Evolutionary conservation across 139 green algal species (phyloP), one percentile per base, ranked within the genome.

Genomic region (Micractinium sp.): DNA sequence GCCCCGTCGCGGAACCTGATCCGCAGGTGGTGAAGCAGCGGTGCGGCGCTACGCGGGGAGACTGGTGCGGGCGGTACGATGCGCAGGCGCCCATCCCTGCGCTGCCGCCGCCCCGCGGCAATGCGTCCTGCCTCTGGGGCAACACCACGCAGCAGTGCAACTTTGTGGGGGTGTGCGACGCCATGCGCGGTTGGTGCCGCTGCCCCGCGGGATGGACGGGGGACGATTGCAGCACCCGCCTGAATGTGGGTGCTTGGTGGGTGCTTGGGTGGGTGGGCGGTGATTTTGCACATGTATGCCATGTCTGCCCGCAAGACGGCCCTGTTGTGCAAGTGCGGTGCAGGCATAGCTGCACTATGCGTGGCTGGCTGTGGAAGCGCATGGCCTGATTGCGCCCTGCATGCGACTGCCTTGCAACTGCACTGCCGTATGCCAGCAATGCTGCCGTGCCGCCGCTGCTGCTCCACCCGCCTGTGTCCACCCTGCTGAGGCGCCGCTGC

Each of bases 161-260:
- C 41, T 61, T 82, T 81, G 83, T 83, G 87, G 80, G 80, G 25
- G 83, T 81, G 29, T 75, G 82, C 38, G 88, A 67, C 35, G 53
- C 25, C 5, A 31, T 38, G 33, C 39, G 63, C 33, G 56, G 89
- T 13, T 85, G 61, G 23, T 73, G 38, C 25, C 67, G 35, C 18
- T 82, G 69, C 69, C 79, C 77, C 71, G 39, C 85, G 15, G 94
- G 94, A 31, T 95, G 93, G 85, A 87, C 90, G 18, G 94, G 94
- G 0, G 61, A 69, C 1, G 90, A 91, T 66, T 96, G 94, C 82
- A 74, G 25, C 19, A 85, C 67, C 23, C 38, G 63, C 1, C 85
- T 53, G 71, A 88, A 88, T 16, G 84, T 77, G 69, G 2, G 71
- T 39, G 71, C 31, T 71, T 71, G 63, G n/a, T 5, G 5, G 47